phyloP scores from a whole-genome alignment of 139 green algal species.

The Auxenochlorella pyrenoidosa region DNA sequence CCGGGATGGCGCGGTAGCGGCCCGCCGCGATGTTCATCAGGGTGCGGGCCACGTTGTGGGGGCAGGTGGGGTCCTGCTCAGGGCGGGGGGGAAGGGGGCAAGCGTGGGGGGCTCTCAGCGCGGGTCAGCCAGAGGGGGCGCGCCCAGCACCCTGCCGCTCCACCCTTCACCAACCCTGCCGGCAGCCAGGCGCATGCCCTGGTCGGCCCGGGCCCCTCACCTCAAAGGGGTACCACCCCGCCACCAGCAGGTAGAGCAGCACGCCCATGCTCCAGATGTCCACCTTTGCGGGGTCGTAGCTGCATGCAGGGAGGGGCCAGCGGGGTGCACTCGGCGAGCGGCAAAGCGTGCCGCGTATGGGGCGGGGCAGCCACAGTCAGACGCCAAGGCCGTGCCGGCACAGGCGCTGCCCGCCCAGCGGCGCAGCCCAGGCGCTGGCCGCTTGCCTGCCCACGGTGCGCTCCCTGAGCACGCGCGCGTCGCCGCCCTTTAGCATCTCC shows the following conservation, averaged over 20 bases:
- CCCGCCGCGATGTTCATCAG: slow-evolving; percentile 39
- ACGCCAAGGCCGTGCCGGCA: no score
- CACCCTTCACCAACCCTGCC: no score
- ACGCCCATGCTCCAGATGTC: slow-evolving; percentile 68
- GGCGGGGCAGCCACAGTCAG: no score
- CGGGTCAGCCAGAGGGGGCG: no score
- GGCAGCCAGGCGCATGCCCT: neutral
- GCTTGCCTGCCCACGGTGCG: slow-evolving; percentile 14
- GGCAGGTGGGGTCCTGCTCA: slow-evolving; percentile 37
- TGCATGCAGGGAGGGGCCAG: neutral
- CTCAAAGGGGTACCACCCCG: slow-evolving; percentile 83
- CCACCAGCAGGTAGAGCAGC: slow-evolving; percentile 84
- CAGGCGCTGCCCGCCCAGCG: neutral
- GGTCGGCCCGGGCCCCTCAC: slow-evolving; percentile 37
- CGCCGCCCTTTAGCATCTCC: slow-evolving; percentile 62
- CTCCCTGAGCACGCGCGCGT: slow-evolving; percentile 4
- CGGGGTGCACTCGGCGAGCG: no score
- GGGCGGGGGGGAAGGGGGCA: no score
- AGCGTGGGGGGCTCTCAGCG: no score
- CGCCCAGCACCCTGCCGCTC: no score
- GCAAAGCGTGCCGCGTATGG: no score
- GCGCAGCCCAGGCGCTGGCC: no score
- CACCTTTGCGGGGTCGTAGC: neutral
- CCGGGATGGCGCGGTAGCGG: slow-evolving; percentile 9
- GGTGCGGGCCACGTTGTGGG: slow-evolving; percentile 50